These are phyloP conservation scores for Royoungia palumana DNA, from an alignment of 768 basidiomycete species.

Conservation along the genomic window DNA sequence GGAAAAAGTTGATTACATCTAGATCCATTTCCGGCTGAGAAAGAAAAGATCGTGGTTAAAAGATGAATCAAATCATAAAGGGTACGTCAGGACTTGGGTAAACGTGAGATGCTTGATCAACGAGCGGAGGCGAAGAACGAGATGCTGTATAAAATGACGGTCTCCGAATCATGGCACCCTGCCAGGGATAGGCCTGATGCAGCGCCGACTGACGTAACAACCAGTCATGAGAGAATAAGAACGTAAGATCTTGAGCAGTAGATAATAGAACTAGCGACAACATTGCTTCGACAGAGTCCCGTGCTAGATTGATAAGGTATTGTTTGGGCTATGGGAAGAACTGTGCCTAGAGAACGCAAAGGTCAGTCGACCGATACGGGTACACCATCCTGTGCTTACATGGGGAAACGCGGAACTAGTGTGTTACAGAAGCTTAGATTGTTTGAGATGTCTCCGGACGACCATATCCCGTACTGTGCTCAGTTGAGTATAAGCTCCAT, in stretches of 20 bases:
- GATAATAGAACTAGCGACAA: conserved; percentile 12
- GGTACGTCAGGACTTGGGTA: too few relatives aligned
- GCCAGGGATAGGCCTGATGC: background rate
- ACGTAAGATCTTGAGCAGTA: conserved; percentile 6
- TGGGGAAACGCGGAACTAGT: too few relatives aligned
- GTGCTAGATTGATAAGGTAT: conserved; percentile 6
- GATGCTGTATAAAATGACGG: too few relatives aligned
- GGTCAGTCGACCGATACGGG: background rate
- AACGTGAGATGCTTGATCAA: background rate
- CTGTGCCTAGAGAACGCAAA: conserved; percentile 1
- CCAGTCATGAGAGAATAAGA: background rate
- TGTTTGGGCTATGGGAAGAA: conserved; percentile 1
- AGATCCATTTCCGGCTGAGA: conserved; percentile 9
- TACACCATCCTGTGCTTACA: background rate
- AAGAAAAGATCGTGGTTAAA: background rate
- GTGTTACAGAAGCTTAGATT: conserved; percentile 61
- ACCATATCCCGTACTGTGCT: conserved; percentile 75
- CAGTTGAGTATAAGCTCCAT: conserved; percentile 2
- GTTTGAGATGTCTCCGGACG: conserved; percentile 71
- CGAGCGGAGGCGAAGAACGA: background rate
- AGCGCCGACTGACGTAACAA: background rate
- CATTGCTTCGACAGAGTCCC: conserved; percentile 12
- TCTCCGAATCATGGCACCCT: too few relatives aligned
- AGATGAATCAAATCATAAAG: conserved; percentile 4
- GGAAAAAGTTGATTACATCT: conserved; percentile 4